phyloP scores from a whole-genome alignment of 208 protist genomes.

The Trypanosoma scelopori region DNA sequence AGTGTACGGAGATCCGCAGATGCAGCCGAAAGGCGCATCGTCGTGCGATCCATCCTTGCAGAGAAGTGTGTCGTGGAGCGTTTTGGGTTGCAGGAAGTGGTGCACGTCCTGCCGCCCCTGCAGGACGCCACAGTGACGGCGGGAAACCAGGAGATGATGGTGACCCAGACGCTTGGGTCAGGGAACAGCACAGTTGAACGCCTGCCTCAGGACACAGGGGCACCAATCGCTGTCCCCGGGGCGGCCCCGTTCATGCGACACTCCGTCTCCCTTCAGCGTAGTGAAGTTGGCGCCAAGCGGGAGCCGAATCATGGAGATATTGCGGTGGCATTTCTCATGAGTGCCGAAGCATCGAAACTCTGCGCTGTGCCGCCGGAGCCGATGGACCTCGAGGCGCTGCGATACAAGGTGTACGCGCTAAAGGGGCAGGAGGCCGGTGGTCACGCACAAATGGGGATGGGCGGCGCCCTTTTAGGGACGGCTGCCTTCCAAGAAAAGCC shows the following conservation, averaged over 20 bases:
- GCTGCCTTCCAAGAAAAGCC: not conserved
- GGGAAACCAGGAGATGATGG: conserved; percentile 20
- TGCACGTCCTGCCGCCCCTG: conserved; percentile 78
- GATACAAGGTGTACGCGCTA: conserved; percentile 78
- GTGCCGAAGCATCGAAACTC: conserved; percentile 45
- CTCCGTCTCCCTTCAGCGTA: not conserved
- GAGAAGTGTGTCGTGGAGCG: conserved; percentile 69
- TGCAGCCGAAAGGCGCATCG: conserved; percentile 36
- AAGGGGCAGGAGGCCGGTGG: too few species aligned
- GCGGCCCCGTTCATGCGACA: not conserved
- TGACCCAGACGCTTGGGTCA: conserved; percentile 4
- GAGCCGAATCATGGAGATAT: conserved; percentile 68
- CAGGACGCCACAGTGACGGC: conserved; percentile 25
- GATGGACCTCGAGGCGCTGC: conserved; percentile 73
- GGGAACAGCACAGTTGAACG: conserved; percentile 18
- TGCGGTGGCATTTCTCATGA: conserved; percentile 72
- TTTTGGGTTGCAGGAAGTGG: conserved; percentile 70
- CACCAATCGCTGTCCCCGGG: not conserved
- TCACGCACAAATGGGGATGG: too few species aligned
- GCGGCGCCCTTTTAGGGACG: too few species aligned
- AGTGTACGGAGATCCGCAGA: conserved; percentile 12
- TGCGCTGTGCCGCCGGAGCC: conserved; percentile 62
- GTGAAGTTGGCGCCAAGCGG: conserved; percentile 2
- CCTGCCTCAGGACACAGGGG: not conserved
- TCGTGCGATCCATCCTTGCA: conserved; percentile 73